Conservation (phyloP, 371 early-diverging fungal genomes). For the Rhizopus stolonifer region DNA sequence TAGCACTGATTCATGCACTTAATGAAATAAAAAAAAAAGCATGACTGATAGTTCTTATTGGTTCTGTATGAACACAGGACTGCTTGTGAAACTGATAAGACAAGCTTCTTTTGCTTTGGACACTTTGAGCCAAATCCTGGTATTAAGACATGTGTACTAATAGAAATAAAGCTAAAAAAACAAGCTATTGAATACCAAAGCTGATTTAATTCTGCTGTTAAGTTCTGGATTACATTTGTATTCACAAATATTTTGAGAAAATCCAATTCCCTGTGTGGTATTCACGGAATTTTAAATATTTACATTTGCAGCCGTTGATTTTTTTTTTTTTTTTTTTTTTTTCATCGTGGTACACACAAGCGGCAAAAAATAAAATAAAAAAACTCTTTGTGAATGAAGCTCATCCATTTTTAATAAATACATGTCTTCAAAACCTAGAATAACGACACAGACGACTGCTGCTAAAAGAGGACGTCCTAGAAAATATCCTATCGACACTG, state of each 20-base stretch:
- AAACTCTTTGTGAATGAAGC: background rate
- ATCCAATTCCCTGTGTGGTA: background rate
- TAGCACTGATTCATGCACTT: too few species aligned
- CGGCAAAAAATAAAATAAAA: background rate
- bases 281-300: background rate
- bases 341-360: background rate
- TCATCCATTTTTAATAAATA: background rate
- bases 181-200: too few species aligned
- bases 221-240: too few species aligned
- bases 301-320: background rate
- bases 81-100: too few species aligned
- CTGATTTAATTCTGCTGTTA: too few species aligned
- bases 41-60: too few species aligned
- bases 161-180: too few species aligned
- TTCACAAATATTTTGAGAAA: background rate
- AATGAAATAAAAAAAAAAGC: too few species aligned
- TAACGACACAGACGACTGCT: background rate
- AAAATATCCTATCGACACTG: slow-evolving; percentile 2
- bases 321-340: background rate
- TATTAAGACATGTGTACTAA: too few species aligned
- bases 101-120: too few species aligned
- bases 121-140: too few species aligned
- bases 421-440: background rate
- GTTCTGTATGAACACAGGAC: too few species aligned
- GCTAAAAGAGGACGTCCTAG: slow-evolving; percentile 19